Evolutionary conservation across 2,329 filamentous ascomycete genomes (phyloP), one percentile per base, ranked within the genome.

Genomic region (Berkeleyomyces basicola): DNA sequence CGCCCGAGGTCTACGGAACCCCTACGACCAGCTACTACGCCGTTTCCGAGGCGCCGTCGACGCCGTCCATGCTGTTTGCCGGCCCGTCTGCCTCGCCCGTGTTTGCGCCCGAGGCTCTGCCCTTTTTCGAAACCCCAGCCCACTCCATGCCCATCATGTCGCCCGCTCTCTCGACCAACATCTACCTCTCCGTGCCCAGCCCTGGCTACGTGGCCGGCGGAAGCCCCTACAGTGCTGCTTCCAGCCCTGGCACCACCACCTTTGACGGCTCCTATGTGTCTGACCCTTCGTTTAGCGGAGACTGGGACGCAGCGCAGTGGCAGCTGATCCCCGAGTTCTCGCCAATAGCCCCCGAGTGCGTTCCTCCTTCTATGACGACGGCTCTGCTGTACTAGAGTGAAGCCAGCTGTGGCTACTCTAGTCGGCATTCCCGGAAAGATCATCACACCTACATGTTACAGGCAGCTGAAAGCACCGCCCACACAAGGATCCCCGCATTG

Each of bases 291-390:
- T 64, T 64, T 31, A 53, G 40, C 7, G 40, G 47, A 7, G 46
- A 59, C 46, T 53, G 47, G 59, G 43, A 61, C 23, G 36, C 60
- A 23, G 23, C 49, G 51, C 59, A 36, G 59, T 61, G 59, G 59
- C 59, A 51, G 47, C 36, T 61, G 46, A 36, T 61, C 37, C 46
- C 59, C 36, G 59, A 61, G 47, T 61, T 47, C 57, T 58, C 59
- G 63, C 40, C 51, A 44, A 60, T 64, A 51, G 63, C 59, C 51
- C 51, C 63, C 51, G 63, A 64, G 63, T 64, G 63, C 63, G 63
- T 64, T 61, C 59, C 49, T 58, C 58, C 63, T 64, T 64, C 51
- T 43, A 58, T 61, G 58, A 58, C 51, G 59, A 57, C 55, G 51
- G 49, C 59, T 61, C 63, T 61, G 44, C 58, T 64, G 11, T 64